Evolutionary conservation across 208 protist species (phyloP).

Genomic region (Leishmania guyanensis): DNA sequence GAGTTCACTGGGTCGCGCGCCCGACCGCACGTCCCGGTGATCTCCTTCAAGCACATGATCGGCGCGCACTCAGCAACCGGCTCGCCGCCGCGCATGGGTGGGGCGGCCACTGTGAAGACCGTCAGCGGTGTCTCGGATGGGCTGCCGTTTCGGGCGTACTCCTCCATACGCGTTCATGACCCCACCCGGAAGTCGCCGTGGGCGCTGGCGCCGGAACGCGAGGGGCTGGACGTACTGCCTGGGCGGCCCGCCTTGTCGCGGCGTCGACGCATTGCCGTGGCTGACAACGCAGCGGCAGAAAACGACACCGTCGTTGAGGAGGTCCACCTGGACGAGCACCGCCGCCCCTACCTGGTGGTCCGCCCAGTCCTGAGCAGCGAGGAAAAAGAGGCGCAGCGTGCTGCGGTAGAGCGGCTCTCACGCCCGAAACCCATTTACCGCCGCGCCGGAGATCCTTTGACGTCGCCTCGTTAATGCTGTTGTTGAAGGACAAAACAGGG

Average conservation of each 20-base stretch:
- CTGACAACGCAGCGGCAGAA: neutral
- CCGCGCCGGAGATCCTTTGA: conserved; percentile 23
- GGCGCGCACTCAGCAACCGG: conserved; percentile 39
- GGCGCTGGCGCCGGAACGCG: conserved; percentile 58
- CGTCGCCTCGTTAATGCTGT: no score
- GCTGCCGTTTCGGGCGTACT: conserved; percentile 55
- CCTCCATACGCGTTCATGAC: conserved; percentile 57
- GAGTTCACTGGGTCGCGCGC: conserved; percentile 39
- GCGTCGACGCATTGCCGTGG: conserved; percentile 31
- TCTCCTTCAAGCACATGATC: conserved; percentile 42
- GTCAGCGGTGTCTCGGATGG: conserved; percentile 36
- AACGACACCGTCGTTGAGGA: conserved; percentile 57
- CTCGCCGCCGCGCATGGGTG: conserved; percentile 4
- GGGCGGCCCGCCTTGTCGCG: conserved; percentile 32
- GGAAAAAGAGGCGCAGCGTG: conserved; percentile 49
- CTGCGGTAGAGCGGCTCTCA: conserved; percentile 55
- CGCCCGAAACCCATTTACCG: conserved; percentile 51
- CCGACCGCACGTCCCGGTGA: conserved; percentile 36
- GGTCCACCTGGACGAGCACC: conserved; percentile 70
- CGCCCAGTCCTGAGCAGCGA: conserved; percentile 51
- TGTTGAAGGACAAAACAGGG: neutral
- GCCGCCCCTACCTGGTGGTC: conserved; percentile 73
- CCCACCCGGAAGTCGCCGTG: conserved; percentile 70
- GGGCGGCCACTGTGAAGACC: neutral
- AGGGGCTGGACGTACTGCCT: conserved; percentile 32